These are phyloP conservation scores for Litsea cubeba DNA, from an alignment of 164 flowering plant genomes.

Conservation along the genomic window DNA sequence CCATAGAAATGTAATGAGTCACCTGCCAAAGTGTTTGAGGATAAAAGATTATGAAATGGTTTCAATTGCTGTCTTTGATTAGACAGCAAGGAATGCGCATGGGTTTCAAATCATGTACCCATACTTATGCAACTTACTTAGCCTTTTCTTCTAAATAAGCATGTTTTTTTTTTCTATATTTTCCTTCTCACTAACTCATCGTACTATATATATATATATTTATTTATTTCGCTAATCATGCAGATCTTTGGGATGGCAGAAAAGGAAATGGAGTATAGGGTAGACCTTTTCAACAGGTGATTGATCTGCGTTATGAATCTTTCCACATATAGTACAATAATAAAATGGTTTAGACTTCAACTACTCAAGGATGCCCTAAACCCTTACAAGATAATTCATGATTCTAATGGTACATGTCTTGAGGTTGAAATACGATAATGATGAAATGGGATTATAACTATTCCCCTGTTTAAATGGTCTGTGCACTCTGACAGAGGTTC, in stretches of 20 bases:
- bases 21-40: no score
- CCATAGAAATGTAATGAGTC: no score
- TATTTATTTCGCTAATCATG: constrained; percentile 10
- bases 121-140: neutral
- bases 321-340: neutral
- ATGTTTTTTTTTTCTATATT: neutral
- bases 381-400: neutral
- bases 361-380: no score
- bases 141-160: neutral
- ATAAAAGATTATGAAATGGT: no score
- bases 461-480: neutral
- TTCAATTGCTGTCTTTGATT: no score
- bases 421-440: no score
- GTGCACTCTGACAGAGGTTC: neutral
- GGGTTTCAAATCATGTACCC: neutral
- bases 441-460: neutral
- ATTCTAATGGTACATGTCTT: neutral
- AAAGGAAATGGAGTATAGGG: constrained; percentile 88
- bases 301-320: constrained; percentile 8
- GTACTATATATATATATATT: no score
- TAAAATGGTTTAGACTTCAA: neutral
- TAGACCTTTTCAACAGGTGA: constrained; percentile 82
- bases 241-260: constrained; percentile 81
- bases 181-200: no score
- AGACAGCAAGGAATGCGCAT: neutral